phyloP scores from a whole-genome alignment of 2,329 filamentous ascomycete genomes.

The Paracoccidioides lutzii region DNA sequence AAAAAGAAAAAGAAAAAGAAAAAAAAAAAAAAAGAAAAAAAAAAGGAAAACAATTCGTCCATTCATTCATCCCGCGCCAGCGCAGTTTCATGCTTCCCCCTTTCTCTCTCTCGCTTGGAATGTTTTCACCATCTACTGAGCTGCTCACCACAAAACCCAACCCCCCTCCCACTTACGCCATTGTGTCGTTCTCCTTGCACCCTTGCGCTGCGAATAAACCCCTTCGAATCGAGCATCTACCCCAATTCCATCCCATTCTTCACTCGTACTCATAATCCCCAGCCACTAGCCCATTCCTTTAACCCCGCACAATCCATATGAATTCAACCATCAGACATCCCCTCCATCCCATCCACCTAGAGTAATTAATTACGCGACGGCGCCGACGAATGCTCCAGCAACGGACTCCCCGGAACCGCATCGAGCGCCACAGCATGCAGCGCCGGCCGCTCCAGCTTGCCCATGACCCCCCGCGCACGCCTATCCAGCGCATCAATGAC shows the following conservation, averaged over 20 bases:
- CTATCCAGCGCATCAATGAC: constrained; percentile 58
- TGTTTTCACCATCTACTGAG: not conserved
- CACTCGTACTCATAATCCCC: too few species aligned
- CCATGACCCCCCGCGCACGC: constrained; percentile 46
- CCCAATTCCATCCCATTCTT: too few species aligned
- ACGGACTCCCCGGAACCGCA: constrained; percentile 40
- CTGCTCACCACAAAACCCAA: not conserved
- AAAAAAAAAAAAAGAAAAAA: constrained; percentile 3
- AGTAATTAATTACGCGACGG: not conserved
- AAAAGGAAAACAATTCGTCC: constrained; percentile 5
- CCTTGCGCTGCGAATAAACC: too few species aligned
- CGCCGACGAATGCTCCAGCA: constrained; percentile 18
- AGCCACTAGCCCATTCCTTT: too few species aligned
- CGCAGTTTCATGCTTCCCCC: not conserved
- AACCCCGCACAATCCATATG: too few species aligned
- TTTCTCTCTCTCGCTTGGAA: not conserved
- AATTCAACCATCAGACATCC: not conserved
- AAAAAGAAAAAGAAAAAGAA: not conserved
- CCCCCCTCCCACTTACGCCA: too few species aligned
- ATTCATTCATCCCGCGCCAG: constrained; percentile 8
- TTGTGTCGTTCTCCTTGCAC: too few species aligned
- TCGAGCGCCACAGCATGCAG: constrained; percentile 79
- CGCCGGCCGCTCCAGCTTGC: constrained; percentile 55
- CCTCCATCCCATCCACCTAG: too few species aligned
- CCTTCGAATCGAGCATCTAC: too few species aligned